A percentile compares a stretch with the other conserved stretches of the same genome.
Evolutionary conservation across 1,284 basidiomycete genomes (phyloP).

Genomic region (Apiotrichum brassicae): DNA sequence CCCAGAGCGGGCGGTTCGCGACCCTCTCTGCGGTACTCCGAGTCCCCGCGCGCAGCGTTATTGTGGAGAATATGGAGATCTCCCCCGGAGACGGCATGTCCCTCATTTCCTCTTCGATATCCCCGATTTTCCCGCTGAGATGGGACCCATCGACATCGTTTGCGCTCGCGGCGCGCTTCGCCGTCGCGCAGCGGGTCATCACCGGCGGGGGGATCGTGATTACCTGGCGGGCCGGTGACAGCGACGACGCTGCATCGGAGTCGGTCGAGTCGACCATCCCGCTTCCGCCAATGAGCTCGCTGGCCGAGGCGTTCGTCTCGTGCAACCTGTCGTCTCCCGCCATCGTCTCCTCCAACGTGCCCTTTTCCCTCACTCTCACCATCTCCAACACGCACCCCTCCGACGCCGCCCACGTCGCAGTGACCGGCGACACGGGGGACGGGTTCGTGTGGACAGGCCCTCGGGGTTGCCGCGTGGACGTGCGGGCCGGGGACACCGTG

Average conservation of each 20-base stretch:
- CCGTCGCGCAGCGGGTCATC: not conserved
- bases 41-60: conserved; percentile 1
- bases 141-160: conserved; percentile 18
- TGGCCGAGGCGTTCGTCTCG: conserved; percentile 31
- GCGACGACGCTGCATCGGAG: not conserved
- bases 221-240: conserved; percentile 9
- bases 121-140: not conserved
- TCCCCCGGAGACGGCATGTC: conserved; percentile 10
- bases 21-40: conserved; percentile 4
- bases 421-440: conserved; percentile 37
- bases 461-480: conserved; percentile 22
- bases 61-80: not conserved
- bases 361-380: conserved; percentile 30
- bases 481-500: conserved; percentile 19
- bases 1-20: not conserved
- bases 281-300: conserved; percentile 25
- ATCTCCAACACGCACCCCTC: conserved; percentile 39
- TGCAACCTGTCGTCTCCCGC: conserved; percentile 20
- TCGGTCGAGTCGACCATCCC: conserved; percentile 8
- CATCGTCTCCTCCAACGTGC: conserved; percentile 16
- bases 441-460: conserved; percentile 40
- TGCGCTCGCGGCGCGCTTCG: conserved; percentile 22
- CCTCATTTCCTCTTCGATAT: conserved; percentile 12
- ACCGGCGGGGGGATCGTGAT: conserved; percentile 1
- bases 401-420: conserved; percentile 18